Evolutionary conservation across 495 filamentous ascomycete species (phyloP), one percentile per base, ranked within the genome.

Genomic region (Astrothelium macrocarpum): DNA sequence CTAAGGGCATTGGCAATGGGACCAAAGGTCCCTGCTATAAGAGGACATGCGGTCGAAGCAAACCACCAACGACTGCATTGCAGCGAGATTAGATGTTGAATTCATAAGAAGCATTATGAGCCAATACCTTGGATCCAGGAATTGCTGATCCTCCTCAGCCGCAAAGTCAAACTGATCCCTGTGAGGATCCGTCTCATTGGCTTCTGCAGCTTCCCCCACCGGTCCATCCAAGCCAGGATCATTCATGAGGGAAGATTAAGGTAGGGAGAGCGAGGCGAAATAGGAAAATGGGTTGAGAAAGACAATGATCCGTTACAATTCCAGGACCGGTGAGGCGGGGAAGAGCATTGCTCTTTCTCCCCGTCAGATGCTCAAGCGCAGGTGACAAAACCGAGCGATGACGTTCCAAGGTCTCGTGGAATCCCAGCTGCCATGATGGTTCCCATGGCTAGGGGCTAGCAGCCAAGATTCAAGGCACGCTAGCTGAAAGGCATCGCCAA

Each of bases 1-100:
- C 81, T 89, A 80, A 95, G 90, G 23, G 88, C 85, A 79, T 77
- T 86, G 25, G 90, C 90, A 63, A 94, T 88, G 2, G 91, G 91
- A 0, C 91, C 91, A 61, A 96, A 85, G 0, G 90, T 92, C 46
- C 87, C 90, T 56, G 90, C 89, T 32, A 91, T 78, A 68, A 95
- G 80, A 32, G 91, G 91, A 66, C 90, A 90, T 11, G 84, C 88
- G 0, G 90, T 89, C 25, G 85, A 88, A 10, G 89, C 88, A 67
- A 93, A 87, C 90, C 91, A 96, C 90, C 90, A 96, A 45, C 85
- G 85, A 63, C 86, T 83, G 45, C 32, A 16, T 66, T 34, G 23
- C 34, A 18, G 26, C 9, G 16, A 16, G 23, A 28, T 12, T 11
- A 26, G 16, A 29, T 26, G 11, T 11, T 28, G 11, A 11, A 56